These are phyloP conservation scores for Coemansia umbellata DNA, from an alignment of 192 early-diverging fungal species.

Conservation along the genomic window DNA sequence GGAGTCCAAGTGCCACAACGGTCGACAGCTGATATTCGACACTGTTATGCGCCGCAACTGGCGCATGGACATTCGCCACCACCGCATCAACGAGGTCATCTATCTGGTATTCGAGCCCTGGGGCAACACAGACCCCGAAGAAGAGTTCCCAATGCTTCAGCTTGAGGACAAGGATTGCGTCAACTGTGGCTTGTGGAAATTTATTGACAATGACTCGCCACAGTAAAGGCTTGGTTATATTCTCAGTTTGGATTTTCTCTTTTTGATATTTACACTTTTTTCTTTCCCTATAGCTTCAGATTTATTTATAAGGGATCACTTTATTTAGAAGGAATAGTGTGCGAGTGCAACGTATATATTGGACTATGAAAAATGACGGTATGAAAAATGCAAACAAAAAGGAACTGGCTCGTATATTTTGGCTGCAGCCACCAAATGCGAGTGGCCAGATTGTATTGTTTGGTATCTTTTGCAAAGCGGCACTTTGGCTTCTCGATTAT, in stretches of 20 bases:
- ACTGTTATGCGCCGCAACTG: slow-evolving; percentile 59
- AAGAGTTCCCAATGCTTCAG: slow-evolving; percentile 29
- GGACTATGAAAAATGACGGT: too few relatives aligned
- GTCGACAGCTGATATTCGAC: slow-evolving; percentile 66
- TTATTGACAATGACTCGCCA: slow-evolving; percentile 50
- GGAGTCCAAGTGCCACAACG: slow-evolving; percentile 83
- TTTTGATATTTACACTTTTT: not conserved
- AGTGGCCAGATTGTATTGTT: too few relatives aligned
- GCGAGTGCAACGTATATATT: too few relatives aligned
- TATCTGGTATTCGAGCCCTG: slow-evolving; percentile 54
- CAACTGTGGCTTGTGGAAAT: slow-evolving; percentile 81
- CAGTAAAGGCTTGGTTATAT: slow-evolving; percentile 8
- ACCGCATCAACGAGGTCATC: slow-evolving; percentile 77
- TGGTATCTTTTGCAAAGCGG: too few relatives aligned
- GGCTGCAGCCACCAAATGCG: too few relatives aligned
- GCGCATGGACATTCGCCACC: slow-evolving; percentile 71
- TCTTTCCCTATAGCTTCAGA: not conserved
- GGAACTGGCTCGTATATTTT: too few relatives aligned
- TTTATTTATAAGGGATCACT: too few relatives aligned
- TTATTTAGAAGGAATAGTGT: too few relatives aligned
- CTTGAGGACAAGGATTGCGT: slow-evolving; percentile 56
- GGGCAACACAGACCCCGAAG: slow-evolving; percentile 35
- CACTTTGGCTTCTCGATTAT: too few relatives aligned
- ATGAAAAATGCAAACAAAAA: too few relatives aligned
- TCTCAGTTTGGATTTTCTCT: not conserved